Base-by-base conservation (phyloP, 768 basidiomycete species). In the Suillus ampliporus region DNA sequence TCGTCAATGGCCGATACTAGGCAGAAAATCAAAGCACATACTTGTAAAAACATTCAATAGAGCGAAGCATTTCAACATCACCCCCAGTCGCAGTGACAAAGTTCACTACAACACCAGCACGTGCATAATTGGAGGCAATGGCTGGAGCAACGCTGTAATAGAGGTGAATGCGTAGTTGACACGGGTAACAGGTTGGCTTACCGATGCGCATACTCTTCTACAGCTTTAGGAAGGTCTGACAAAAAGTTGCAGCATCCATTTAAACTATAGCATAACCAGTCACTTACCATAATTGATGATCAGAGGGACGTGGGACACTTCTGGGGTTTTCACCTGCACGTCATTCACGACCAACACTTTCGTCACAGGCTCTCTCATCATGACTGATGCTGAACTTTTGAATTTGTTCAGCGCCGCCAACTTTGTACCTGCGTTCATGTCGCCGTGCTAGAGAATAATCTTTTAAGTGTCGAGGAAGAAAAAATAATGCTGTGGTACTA, bases 41-140 rank as follows among this genome's bases (percentile, higher is more conserved):
- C 93, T 94, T 94, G 84, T 97, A 98, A 80, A 95, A 97, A 84
- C 95, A 97, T 82, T 99, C 97, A 83, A 98, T 98, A 68, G 92
- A 93, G 72, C 97, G 87, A 65, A 99, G 81, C 95, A 98, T 97
- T 80, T 99, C 97, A 60, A 98, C 96, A 75, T 99, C 97, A 46
- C 95, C 96, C 35, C 96, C 95, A 15, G 95, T 95, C 60, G 96
- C 97, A 61, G 96, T 97, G 65, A 99, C 96, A 69, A 99, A 95
- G 76, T 97, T 99, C 72, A 99, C 85, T 64, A 97, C 85, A 58
- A 98, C 92, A 34, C 97, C 97, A 60, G 94, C 91, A 58, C 94
- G 89, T 44, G 89, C 85, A 73, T 94, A 91, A 75, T 82, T 79
- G 53, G 92, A 86, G n/a, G 93, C 89, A 69, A 94, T 89, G 58